Conservation (phyloP, 1,284 basidiomycete species). For the Irpex sp. region DNA sequence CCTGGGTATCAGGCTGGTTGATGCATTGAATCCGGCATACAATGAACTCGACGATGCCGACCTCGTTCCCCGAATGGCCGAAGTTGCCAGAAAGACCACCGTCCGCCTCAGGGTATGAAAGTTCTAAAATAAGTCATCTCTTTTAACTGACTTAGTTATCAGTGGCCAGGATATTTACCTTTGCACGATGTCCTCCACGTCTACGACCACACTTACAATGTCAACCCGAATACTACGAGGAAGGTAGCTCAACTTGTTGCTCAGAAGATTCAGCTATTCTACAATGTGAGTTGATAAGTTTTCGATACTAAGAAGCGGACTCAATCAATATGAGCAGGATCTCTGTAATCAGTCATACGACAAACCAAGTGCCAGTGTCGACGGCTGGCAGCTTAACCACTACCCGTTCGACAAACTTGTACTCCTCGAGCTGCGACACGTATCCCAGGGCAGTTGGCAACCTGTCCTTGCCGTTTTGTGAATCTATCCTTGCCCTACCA, state of each 20-base stretch:
- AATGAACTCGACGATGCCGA: not conserved
- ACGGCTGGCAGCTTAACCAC: not conserved
- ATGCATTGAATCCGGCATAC: not conserved
- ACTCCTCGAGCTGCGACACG: slow-evolving; percentile 3
- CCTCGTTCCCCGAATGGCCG: not conserved
- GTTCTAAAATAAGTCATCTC: not conserved
- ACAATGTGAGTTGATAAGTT: not conserved
- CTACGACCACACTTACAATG: not conserved
- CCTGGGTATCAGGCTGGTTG: not conserved
- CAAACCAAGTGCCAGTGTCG: too few relatives aligned
- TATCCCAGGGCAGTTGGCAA: slow-evolving; percentile 8
- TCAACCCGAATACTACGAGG: not conserved
- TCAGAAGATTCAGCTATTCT: not conserved
- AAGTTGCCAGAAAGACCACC: not conserved
- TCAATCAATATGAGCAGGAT: not conserved
- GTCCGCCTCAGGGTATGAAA: slow-evolving; percentile 2
- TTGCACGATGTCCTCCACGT: slow-evolving; percentile 1
- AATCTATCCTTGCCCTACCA: not conserved
- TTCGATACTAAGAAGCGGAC: not conserved
- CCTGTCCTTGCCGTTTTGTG: slow-evolving; percentile 1
- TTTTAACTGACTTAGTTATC: not conserved
- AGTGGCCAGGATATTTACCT: slow-evolving; percentile 5
- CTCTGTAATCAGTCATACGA: not conserved
- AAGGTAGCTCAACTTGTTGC: not conserved
- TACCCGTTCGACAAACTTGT: slow-evolving; percentile 1